Percentiles rank a stretch among this genome's conserved stretches.
Evolutionary conservation across 257 asterid genomes (phyloP).

Genomic region (Nicotiana obtusifolia): DNA sequence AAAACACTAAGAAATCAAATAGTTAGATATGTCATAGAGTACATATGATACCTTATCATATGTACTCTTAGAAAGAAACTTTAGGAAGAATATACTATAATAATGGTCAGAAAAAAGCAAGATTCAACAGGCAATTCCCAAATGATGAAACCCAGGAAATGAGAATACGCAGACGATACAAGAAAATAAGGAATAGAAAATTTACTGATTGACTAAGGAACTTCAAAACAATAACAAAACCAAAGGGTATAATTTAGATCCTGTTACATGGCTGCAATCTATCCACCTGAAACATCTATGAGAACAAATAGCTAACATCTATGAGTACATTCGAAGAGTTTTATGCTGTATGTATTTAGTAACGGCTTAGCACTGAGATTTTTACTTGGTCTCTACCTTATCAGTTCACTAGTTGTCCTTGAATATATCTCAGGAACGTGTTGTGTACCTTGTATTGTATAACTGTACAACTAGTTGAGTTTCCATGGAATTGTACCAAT

Average conservation of each 20-base stretch:
- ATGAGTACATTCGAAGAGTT: no score
- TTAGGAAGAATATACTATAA: not conserved
- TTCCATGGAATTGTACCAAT: slow-evolving; percentile 6
- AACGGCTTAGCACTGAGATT: slow-evolving; percentile 6
- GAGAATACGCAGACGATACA: not conserved
- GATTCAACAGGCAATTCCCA: not conserved
- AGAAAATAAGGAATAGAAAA: not conserved
- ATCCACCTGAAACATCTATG: not conserved
- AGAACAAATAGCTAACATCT: not conserved
- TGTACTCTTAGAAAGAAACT: slow-evolving; percentile 11
- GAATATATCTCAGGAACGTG: slow-evolving; percentile 18
- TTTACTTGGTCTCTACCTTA: slow-evolving; percentile 28
- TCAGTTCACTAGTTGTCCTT: slow-evolving; percentile 17
- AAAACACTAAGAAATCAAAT: not conserved
- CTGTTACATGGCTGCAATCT: not conserved
- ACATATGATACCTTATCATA: not conserved
- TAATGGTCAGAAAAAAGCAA: not conserved
- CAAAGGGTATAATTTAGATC: no score
- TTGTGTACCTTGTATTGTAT: slow-evolving; percentile 33
- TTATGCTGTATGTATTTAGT: slow-evolving; percentile 6
- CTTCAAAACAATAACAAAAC: not conserved
- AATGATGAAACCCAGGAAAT: not conserved
- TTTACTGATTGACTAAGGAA: not conserved
- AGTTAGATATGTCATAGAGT: not conserved
- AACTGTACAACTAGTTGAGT: slow-evolving; percentile 32